phyloP scores from a whole-genome alignment of 2,329 filamentous ascomycete species.

The Blastomyces parvus region DNA sequence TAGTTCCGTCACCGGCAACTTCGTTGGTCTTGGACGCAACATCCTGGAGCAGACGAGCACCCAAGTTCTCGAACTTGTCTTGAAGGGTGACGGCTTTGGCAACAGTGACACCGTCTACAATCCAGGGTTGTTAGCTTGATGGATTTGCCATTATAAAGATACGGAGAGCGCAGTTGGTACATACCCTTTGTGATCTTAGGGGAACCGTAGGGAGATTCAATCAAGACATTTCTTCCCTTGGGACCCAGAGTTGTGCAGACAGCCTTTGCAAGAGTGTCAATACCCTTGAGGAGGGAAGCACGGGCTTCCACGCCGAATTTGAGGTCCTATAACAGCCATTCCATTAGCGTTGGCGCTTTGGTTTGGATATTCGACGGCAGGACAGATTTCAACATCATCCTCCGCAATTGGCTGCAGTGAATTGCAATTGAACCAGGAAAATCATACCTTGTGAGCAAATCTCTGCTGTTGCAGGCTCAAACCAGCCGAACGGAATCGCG shows the following conservation, averaged over 20 bases:
- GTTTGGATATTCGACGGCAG: not conserved
- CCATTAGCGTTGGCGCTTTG: constrained; percentile 22
- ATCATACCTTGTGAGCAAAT: constrained; percentile 88
- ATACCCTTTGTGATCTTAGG: constrained; percentile 99
- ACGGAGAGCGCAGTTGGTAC: constrained; percentile 21
- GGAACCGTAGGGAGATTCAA: constrained; percentile 96
- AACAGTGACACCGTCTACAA: constrained; percentile 72
- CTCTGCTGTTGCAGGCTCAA: constrained; percentile 77
- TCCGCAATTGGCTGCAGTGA: not conserved
- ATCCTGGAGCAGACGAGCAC: constrained; percentile 90
- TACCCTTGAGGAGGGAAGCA: constrained; percentile 79
- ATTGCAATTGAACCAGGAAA: not conserved
- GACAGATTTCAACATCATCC: not conserved
- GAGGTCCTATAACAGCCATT: constrained; percentile 57
- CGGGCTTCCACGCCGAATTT: constrained; percentile 96
- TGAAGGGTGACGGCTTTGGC: constrained; percentile 83
- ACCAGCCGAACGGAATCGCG: constrained; percentile 55
- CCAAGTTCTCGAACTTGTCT: constrained; percentile 99
- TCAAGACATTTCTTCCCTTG: constrained; percentile 96
- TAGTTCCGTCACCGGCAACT: constrained; percentile 96
- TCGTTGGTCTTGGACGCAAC: constrained; percentile 99
- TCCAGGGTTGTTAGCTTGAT: not conserved
- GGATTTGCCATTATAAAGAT: not conserved
- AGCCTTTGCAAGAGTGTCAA: constrained; percentile 92
- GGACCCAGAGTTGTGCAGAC: constrained; percentile 93